These are phyloP conservation scores for Colletotrichum cordylinicola DNA, from an alignment of 2,329 filamentous ascomycete species.

Conservation along the genomic window DNA sequence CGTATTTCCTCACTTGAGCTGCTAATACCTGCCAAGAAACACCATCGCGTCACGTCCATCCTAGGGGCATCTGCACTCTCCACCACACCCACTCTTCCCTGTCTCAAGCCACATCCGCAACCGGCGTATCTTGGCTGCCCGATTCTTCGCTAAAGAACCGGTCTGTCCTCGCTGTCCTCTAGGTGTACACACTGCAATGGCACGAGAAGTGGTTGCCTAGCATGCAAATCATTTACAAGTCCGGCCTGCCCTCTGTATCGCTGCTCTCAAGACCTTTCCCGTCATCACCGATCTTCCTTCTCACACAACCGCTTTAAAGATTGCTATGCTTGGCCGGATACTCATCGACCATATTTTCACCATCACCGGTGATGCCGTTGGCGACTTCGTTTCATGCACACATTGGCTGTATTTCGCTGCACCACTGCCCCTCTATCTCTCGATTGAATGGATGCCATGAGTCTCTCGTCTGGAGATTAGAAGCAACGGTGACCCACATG, in stretches of 20 bases:
- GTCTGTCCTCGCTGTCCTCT: background rate
- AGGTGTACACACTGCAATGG: background rate
- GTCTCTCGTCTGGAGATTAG: background rate
- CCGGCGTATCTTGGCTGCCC: background rate
- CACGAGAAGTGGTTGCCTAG: background rate
- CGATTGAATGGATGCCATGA: background rate
- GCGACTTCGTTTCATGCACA: background rate
- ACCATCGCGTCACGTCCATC: constrained; percentile 3
- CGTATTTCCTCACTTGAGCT: constrained; percentile 1
- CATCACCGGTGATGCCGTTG: background rate
- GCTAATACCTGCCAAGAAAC: constrained; percentile 11
- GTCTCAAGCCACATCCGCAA: constrained; percentile 12
- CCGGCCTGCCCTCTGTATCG: background rate
- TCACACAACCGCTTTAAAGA: background rate
- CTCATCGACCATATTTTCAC: background rate
- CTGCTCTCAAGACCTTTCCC: background rate
- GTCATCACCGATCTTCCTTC: background rate
- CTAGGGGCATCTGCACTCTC: background rate
- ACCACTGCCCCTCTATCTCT: background rate
- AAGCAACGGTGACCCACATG: background rate
- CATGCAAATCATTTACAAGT: background rate
- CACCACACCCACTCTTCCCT: background rate
- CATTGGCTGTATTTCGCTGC: background rate
- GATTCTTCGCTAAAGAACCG: background rate
- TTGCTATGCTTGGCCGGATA: background rate